phyloP scores from a whole-genome alignment of 257 asterid species.

The Salvia rosmarinus region DNA sequence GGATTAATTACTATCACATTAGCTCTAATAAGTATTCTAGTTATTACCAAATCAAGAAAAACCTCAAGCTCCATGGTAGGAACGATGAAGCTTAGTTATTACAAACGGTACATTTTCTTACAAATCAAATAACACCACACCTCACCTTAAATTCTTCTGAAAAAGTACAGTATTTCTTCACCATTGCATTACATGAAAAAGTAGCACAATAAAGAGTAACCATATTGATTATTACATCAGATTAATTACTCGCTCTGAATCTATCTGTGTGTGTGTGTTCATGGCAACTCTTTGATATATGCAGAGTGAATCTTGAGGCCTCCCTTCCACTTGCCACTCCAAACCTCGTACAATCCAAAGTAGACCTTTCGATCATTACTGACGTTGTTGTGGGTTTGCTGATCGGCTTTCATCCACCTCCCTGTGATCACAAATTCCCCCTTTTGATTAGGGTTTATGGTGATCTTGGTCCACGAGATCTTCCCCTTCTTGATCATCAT shows the following conservation, averaged over 20 bases:
- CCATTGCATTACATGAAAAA: not conserved
- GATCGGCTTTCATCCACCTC: constrained; percentile 1
- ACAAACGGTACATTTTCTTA: no score
- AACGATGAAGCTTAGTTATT: no score
- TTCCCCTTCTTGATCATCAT: constrained; percentile 52
- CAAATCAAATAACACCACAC: no score
- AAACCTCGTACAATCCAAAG: constrained; percentile 57
- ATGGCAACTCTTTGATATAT: constrained; percentile 16
- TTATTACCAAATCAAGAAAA: not conserved
- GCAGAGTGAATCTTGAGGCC: constrained; percentile 52
- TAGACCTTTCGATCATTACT: constrained; percentile 21
- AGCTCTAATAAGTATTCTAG: no score
- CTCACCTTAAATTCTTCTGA: no score
- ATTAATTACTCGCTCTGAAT: no score
- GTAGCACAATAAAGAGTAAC: not conserved
- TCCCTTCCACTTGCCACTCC: constrained; percentile 72
- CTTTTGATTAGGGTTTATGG: constrained; percentile 23
- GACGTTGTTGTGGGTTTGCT: not conserved
- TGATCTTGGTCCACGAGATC: constrained; percentile 18
- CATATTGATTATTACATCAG: not conserved
- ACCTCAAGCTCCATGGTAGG: not conserved
- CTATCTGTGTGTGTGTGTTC: not conserved
- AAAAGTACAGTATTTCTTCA: not conserved
- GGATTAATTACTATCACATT: no score
- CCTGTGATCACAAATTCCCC: constrained; percentile 27